A percentile compares a stretch with the other conserved stretches of the same genome.
These are phyloP conservation scores for Xylariaceae sp. DNA, from an alignment of 2,329 filamentous ascomycete genomes.

Conservation along the genomic window DNA sequence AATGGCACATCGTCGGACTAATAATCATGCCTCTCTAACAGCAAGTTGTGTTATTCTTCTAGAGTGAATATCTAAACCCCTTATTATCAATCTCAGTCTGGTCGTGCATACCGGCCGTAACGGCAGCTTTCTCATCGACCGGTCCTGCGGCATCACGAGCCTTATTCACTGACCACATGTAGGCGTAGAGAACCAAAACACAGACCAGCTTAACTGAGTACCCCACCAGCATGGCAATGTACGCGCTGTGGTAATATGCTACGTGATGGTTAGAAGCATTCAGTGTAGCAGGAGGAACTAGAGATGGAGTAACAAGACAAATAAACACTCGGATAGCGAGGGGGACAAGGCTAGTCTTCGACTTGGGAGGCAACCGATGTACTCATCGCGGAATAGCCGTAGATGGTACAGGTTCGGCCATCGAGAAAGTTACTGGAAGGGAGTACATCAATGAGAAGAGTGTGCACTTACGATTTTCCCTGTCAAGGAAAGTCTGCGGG, in stretches of 20 bases:
- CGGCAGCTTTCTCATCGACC: constrained; percentile 27
- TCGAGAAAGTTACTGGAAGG: too few species aligned
- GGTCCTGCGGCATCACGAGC: constrained; percentile 29
- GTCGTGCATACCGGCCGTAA: constrained; percentile 32
- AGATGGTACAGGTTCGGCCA: too few species aligned
- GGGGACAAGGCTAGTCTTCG: neutral
- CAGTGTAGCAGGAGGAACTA: neutral
- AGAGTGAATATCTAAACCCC: constrained; percentile 31
- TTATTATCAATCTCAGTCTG: constrained; percentile 32
- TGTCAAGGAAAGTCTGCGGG: constrained; percentile 29
- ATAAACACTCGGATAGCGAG: neutral
- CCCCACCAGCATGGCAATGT: constrained; percentile 33
- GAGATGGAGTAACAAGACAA: neutral
- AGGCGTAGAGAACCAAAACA: constrained; percentile 28
- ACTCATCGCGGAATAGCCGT: neutral
- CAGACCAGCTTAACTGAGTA: constrained; percentile 29
- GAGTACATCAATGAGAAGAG: too few species aligned
- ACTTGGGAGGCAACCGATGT: neutral
- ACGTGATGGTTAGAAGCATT: neutral
- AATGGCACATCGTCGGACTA: too few species aligned
- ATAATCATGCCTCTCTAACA: too few species aligned
- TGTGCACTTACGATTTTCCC: constrained; percentile 24
- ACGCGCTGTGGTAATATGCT: constrained; percentile 33
- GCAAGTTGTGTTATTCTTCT: too few species aligned
- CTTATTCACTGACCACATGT: constrained; percentile 30